Evolutionary conservation across 768 basidiomycete species (phyloP), one percentile per base, ranked within the genome.

Genomic region (Boletus reticuloceps): DNA sequence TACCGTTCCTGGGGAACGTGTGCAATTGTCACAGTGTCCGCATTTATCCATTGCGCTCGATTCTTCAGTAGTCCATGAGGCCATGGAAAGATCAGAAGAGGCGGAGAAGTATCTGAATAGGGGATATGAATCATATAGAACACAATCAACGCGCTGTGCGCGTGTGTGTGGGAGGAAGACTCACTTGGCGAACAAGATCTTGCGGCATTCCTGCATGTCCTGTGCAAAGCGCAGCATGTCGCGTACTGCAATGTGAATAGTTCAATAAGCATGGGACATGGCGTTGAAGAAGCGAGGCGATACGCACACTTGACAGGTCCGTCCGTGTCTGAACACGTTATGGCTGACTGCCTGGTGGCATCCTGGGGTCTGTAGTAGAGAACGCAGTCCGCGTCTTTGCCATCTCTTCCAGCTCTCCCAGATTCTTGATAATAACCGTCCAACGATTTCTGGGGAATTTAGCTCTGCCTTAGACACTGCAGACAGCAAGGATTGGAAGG

Each of bases 391-490:
- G 90, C 82, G 54, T 90, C 86, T 53, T 82, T 78, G 10, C 95
- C 94, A 64, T 98, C 95, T 45, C 96, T 81, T 8, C 96, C 96
- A 3, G 95, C 96, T 50, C 96, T 85, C 3, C 96, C 96, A 5
- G 91, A 90, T 67, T 98, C 95, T 74, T 98, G 95, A 68, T 97
- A 96, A 68, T 85, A 94, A 0, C 91, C 89, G 60, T 96, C 94
- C 32, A 96, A 69, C 2, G 89, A 91, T 84, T 95, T 91, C 89
- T 90, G 51, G 1, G 36, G 14, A 42, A 54, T 50, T 0, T 10
- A 20, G 19, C 1, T 17, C 36, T 22, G 22, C n/a, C 9, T 43
- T 41, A 38, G n/a, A 50, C 22, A 16, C 13, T 17, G 22, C 19
- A 10, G 20, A 25, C 14, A 44, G 34, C 14, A 72, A 41, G 6